A percentile compares a stretch with the other conserved stretches of the same genome.
These are phyloP conservation scores for Salix caprea DNA, from an alignment of 345 rosid species.

Conservation along the genomic window DNA sequence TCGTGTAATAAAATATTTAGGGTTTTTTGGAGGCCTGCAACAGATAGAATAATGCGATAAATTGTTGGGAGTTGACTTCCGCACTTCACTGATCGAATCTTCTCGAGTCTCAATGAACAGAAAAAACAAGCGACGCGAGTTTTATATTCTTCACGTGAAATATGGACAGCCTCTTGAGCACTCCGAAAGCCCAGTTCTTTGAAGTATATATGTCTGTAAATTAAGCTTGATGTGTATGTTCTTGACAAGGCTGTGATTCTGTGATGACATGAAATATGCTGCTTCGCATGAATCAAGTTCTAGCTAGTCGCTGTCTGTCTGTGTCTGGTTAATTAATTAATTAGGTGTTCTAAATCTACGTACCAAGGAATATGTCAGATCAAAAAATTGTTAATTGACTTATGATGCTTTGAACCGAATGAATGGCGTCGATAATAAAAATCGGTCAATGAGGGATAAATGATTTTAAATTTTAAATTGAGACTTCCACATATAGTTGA, in stretches of 20 bases:
- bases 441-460: background rate
- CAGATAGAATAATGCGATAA: conserved; percentile 11
- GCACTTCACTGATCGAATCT: conserved; percentile 9
- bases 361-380: background rate
- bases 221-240: background rate
- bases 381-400: background rate
- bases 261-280: background rate
- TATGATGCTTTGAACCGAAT: background rate
- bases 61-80: conserved; percentile 37
- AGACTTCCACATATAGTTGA: background rate
- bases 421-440: background rate
- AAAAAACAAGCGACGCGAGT: conserved; percentile 11
- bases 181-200: conserved; percentile 8
- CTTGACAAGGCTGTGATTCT: background rate
- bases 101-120: conserved; percentile 20
- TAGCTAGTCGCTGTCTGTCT: background rate
- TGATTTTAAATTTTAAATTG: background rate
- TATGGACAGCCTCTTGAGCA: conserved; percentile 7
- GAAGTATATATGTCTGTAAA: conserved; percentile 1
- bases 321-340: background rate
- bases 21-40: conserved; percentile 11
- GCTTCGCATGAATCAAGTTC: background rate
- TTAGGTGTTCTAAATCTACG: background rate
- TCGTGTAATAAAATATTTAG: conserved; percentile 10
- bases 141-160: conserved; percentile 11